Percentiles rank a stretch among this genome's conserved stretches.
These are phyloP conservation scores for Tephrocybe sp. DNA, from an alignment of 768 basidiomycete species.

Conservation along the genomic window DNA sequence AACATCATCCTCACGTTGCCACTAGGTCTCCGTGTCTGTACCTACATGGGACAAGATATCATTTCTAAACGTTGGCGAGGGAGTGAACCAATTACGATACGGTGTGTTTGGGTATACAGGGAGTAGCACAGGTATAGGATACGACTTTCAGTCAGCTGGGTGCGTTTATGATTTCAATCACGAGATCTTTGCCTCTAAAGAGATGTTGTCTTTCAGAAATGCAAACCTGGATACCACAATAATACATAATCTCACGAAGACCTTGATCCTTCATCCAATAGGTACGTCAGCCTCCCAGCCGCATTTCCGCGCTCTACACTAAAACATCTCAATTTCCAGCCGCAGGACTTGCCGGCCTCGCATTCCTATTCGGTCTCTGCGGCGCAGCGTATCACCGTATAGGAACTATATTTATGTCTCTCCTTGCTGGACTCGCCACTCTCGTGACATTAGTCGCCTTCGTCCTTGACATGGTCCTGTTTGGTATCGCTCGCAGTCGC, in stretches of 20 bases:
- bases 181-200: not conserved
- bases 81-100: conserved; percentile 45
- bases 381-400: conserved; percentile 63
- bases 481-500: conserved; percentile 64
- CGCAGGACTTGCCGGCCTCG: conserved; percentile 64
- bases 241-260: conserved; percentile 70
- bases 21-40: conserved; percentile 66
- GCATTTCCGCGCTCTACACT: not conserved
- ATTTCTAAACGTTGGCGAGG: conserved; percentile 57
- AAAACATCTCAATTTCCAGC: conserved; percentile 31
- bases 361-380: conserved; percentile 68
- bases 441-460: conserved; percentile 68
- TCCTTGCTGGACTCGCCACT: conserved; percentile 65
- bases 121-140: conserved; percentile 55
- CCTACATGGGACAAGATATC: conserved; percentile 75
- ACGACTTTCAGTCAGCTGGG: conserved; percentile 34
- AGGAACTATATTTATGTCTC: conserved; percentile 78
- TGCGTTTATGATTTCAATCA: not conserved
- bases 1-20: not conserved
- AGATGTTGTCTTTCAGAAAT: not conserved
- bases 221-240: conserved; percentile 46
- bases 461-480: conserved; percentile 80
- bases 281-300: conserved; percentile 38
- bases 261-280: conserved; percentile 80
- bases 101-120: conserved; percentile 83